phyloP scores from a whole-genome alignment of 1,284 basidiomycete species.

The Mycosarcoma mackinlayi region DNA sequence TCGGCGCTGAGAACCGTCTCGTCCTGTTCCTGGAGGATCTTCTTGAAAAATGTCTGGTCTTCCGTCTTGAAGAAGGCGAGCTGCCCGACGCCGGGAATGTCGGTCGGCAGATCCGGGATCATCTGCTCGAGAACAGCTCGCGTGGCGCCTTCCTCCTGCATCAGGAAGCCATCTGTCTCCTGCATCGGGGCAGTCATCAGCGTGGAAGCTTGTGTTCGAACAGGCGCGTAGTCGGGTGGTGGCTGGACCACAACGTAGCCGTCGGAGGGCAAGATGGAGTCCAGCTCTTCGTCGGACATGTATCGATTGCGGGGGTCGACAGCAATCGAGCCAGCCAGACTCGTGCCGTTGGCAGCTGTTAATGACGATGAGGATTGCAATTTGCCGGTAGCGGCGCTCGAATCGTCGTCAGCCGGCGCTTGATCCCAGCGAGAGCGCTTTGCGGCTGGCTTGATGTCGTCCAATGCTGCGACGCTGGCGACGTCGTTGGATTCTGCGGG shows the following conservation, averaged over 20 bases:
- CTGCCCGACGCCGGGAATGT: slow-evolving; percentile 96
- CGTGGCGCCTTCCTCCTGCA: slow-evolving; percentile 91
- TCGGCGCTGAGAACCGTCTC: slow-evolving; percentile 86
- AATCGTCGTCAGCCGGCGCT: slow-evolving; percentile 72
- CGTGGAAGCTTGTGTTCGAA: slow-evolving; percentile 79
- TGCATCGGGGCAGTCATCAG: slow-evolving; percentile 75
- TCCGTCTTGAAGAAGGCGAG: slow-evolving; percentile 98
- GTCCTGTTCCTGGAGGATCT: slow-evolving; percentile 93
- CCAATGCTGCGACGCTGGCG: slow-evolving; percentile 74
- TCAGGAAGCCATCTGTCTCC: slow-evolving; percentile 86
- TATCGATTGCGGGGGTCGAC: slow-evolving; percentile 90
- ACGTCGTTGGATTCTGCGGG: slow-evolving; percentile 68
- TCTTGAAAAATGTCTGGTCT: slow-evolving; percentile 97
- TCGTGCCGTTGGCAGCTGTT: slow-evolving; percentile 13
- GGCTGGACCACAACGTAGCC: slow-evolving; percentile 94
- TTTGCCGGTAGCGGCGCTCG: slow-evolving; percentile 4
- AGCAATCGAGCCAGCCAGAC: slow-evolving; percentile 3
- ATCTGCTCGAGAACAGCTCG: slow-evolving; percentile 84
- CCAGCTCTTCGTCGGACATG: slow-evolving; percentile 93
- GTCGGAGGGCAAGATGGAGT: slow-evolving; percentile 84
- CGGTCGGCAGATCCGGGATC: slow-evolving; percentile 93
- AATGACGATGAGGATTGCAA: background rate
- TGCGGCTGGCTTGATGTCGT: slow-evolving; percentile 71
- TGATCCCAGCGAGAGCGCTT: slow-evolving; percentile 94
- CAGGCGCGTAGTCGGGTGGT: slow-evolving; percentile 90